A percentile compares a stretch with the other conserved stretches of the same genome.
Conservation (phyloP, 257 asterid species). For the Cruciata laevipes region DNA sequence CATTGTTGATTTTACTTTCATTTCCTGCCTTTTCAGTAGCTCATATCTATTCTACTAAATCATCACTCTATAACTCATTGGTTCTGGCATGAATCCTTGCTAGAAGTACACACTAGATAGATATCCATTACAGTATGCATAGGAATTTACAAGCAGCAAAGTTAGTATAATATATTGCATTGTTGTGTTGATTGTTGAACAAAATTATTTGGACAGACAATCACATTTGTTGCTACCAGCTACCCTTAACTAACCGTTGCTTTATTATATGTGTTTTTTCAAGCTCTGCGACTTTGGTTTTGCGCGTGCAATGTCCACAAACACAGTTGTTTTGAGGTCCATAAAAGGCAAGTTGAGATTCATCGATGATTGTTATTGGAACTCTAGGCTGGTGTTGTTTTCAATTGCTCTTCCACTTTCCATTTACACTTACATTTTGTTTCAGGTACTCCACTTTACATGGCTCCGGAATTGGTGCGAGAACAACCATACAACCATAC, state of each 20-base stretch:
- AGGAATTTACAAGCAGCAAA: not conserved
- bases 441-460: constrained; percentile 93
- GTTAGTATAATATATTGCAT: not conserved
- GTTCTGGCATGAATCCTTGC: no score
- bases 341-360: constrained; percentile 59
- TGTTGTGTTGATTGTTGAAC: not conserved
- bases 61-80: no score
- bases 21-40: no score
- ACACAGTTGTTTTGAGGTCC: constrained; percentile 90
- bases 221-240: not conserved
- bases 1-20: no score
- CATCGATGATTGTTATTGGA: not conserved
- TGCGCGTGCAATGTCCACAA: constrained; percentile 98
- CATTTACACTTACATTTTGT: constrained; percentile 19
- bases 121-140: no score
- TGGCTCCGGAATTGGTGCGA: constrained; percentile 99
- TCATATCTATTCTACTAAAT: no score
- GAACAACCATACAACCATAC: constrained; percentile 99
- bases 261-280: constrained; percentile 21
- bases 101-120: no score
- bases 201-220: not conserved
- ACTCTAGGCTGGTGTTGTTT: constrained; percentile 5
- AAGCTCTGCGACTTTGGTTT: constrained; percentile 97
- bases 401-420: constrained; percentile 14
- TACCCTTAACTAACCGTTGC: constrained; percentile 12